Base-by-base conservation (phyloP, 2,329 filamentous ascomycete species). In the Colletotrichum scovillei region DNA sequence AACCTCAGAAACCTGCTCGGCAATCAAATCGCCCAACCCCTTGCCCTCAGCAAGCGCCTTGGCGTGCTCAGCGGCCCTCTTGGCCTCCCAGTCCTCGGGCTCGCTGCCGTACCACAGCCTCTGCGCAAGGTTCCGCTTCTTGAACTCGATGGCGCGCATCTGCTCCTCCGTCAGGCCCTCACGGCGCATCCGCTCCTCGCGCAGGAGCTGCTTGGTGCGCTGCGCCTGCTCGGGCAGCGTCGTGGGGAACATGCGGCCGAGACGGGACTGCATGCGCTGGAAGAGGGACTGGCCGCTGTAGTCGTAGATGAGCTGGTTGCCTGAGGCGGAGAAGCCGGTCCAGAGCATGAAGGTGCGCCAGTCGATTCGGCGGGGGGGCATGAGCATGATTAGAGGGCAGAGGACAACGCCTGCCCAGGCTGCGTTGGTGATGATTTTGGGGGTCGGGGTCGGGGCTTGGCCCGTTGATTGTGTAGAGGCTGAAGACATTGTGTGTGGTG, bases 31-130 rank as follows among this genome's bases (percentile, higher is more conserved):
- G 74, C 86, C 86, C 78, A 89, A 85, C 3, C 89, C 88, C 77
- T 87, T 88, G 5, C 89, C 89, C 74, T 89, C 86, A 64, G 87
- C 84, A 52, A 91, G 79, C 70, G 87, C 88, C 80, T 86, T 86
- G 73, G 83, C 83, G 77, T 90, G 88, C 79, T 86, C 84, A 78
- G 84, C 84, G 4, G 85, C 82, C 74, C 89, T 83, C 84, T 87
- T 86, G 81, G 86, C 80, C 78, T 85, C 83, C 89, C 89, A 91
- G 75, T 88, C 84, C 57, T 86, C 84, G n/a, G 80, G 80, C 79
- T 90, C 89, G 49, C 84, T 85, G 42, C 90, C 90, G 86, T 90
- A 88, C 90, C 90, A 92, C 19, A 91, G 79, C 75, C 84, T 84
- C 74, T 86, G 82, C 67, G 89, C 79, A 62, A 81, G 63, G 68